Evolutionary conservation across 805 yeast genomes (phyloP).

Genomic region (Tetrapisispora phaffii): DNA sequence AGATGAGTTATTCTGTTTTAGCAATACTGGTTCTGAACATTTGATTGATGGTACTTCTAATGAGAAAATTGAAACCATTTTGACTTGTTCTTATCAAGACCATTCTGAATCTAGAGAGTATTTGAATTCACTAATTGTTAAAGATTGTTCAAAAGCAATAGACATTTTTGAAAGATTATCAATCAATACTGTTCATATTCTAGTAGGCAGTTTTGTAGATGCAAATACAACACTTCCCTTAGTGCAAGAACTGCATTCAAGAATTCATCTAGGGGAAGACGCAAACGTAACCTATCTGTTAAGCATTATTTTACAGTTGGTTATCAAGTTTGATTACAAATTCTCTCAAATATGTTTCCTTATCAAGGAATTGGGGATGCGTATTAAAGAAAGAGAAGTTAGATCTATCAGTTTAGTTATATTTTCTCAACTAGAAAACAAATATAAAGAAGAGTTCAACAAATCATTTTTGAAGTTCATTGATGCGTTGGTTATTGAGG

Average conservation of each 20-base stretch:
- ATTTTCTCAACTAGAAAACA: conserved; percentile 11
- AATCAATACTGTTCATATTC: conserved; percentile 11
- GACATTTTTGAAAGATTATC: conserved; percentile 16
- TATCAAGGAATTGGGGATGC: conserved; percentile 17
- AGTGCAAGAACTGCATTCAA: conserved; percentile 10
- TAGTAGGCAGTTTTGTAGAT: conserved; percentile 18
- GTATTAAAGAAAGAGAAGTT: conserved; percentile 14
- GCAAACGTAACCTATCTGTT: conserved; percentile 12
- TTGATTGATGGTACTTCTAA: neutral
- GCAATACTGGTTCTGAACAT: neutral
- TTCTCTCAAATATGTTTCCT: conserved; percentile 20
- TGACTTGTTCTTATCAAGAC: conserved; percentile 22
- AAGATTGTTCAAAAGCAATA: conserved; percentile 12
- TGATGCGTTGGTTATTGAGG: conserved; percentile 19
- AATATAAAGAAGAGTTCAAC: conserved; percentile 14
- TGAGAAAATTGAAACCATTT: conserved; percentile 13
- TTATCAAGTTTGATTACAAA: conserved; percentile 19
- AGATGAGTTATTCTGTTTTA: conserved; percentile 6
- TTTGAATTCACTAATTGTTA: conserved; percentile 8
- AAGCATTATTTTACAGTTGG: conserved; percentile 19
- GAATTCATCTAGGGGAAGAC: conserved; percentile 17
- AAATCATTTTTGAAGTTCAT: conserved; percentile 11
- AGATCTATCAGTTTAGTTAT: conserved; percentile 17
- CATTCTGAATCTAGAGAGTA: conserved; percentile 17
- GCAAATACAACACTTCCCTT: conserved; percentile 12